Base-by-base conservation (phyloP, 176 grass and related monocot species). In the Urochloa ruziziensis region DNA sequence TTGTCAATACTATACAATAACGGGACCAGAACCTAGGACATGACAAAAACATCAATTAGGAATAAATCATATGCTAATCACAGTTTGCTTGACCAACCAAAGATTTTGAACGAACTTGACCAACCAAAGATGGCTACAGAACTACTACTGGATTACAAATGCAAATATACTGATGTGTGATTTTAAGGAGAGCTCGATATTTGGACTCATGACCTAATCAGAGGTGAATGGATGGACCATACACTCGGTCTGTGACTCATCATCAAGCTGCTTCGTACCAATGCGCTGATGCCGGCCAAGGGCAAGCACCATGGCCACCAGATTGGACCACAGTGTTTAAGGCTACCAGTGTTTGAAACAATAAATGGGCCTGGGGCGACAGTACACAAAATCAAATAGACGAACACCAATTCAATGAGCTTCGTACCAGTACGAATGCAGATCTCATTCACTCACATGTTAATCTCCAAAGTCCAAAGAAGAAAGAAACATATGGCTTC, bases 241-340 rank as follows among this genome's bases (percentile, higher is more conserved):
- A 13, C 18, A 51, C 34, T 42, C 25, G 4, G n/a, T 24, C 16
- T 30, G n/a, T 49, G 64, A n/a, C 6, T 42, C 76, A 54, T 42
- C 76, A 64, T 63, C 57, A 65, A 53, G 49, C 24, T 56, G 18
- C 7, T 72, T 61, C 58, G 58, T 17, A 48, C 15, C 57, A 24
- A 23, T 43, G 33, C 30, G 33, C 30, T 51, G 54, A 78, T 46
- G 71, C 27, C 11, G 7, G 7, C 63, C 59, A 67, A 44, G 6
- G 7, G 53, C 68, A 56, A 30, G 48, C 69, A n/a, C 47, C 19
- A 17, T 89, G 62, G 63, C 16, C 77, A 70, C 19, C 34, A 77
- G 51, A 21, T 7, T 77, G 78, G 83, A 86, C 83, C 88, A 86
- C 78, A 16, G 8, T 32, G 61, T 63, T 68, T 23, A 89, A 71